Evolutionary conservation across 371 early-diverging fungal species (phyloP), one percentile per base, ranked within the genome.

Genomic region (Mucor racemosus): DNA sequence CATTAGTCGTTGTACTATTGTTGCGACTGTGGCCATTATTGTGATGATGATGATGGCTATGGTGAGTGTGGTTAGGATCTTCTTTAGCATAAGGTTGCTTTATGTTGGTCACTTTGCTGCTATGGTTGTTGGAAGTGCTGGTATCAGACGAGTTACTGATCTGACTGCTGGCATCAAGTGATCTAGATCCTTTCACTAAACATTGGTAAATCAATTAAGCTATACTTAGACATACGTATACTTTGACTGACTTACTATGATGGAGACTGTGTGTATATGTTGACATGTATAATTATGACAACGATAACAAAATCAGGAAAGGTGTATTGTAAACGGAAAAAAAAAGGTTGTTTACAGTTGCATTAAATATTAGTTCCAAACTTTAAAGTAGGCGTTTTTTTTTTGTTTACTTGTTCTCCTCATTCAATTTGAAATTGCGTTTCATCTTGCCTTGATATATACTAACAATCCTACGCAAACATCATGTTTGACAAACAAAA

Each of bases 141-240:
- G 55, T 63, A 11, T 63, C 63, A 41, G 62, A 62, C 53, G 54
- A 31, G 34, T 33, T 54, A 21, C 50, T 19, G 19, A n/a, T 26
- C 26, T 54, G 54, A 39, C 44, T 42, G 26, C 58, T 36, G 14
- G 65, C 57, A 46, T 64, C 58, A 14, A 64, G 58, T 17, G 65
- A 58, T 34, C 65, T 48, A 4, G 65, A 64, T 38, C 65, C 65
- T 46, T 64, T 64, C 19, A 64, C 65, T 64, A 26, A 26, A 26
- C 1, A 26, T 26, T 26, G 3, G 3, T 26, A 3, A 26, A 26
- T 26, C 26, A 26, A 3, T 26, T 26, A 26, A 26, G 3, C 3
- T 26, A 26, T 26, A 3, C 26, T 26, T 26, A 26, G 26, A 26
- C 3, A 26, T 26, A 26, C 26, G 26, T 26, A 26, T 26, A 26